Evolutionary conservation across 805 yeast genomes (phyloP).

Genomic region (Nakazawaea sp.): DNA sequence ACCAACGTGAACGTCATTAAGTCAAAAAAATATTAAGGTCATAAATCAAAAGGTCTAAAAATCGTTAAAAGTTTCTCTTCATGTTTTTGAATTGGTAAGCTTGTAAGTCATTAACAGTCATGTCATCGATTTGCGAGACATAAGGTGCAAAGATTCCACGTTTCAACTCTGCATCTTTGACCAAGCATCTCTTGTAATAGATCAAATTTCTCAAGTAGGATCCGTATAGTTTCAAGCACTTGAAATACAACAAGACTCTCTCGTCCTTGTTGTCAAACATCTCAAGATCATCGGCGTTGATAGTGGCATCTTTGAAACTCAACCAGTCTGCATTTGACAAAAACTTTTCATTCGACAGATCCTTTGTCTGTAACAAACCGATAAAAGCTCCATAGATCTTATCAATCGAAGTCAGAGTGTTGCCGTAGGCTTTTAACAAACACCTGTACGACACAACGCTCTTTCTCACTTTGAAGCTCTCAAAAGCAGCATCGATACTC

Average conservation of each 20-base stretch:
- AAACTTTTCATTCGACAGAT: slow-evolving; percentile 45
- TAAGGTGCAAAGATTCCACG: slow-evolving; percentile 15
- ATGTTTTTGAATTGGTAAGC: slow-evolving; percentile 4
- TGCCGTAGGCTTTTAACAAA: slow-evolving; percentile 64
- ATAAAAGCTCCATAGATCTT: slow-evolving; percentile 40
- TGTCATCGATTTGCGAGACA: background rate
- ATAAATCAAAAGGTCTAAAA: background rate
- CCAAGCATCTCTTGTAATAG: slow-evolving; percentile 36
- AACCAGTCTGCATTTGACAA: slow-evolving; percentile 86
- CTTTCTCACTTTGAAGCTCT: slow-evolving; percentile 46
- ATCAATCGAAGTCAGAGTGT: slow-evolving; percentile 43
- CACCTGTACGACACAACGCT: slow-evolving; percentile 71
- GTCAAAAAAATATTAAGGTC: background rate
- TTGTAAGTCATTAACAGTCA: slow-evolving; percentile 4
- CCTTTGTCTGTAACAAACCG: slow-evolving; percentile 34
- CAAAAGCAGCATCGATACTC: slow-evolving; percentile 55
- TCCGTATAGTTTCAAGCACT: slow-evolving; percentile 44
- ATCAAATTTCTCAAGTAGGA: slow-evolving; percentile 40
- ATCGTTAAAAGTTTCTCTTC: slow-evolving; percentile 9
- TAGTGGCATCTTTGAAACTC: slow-evolving; percentile 72
- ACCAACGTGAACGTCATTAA: background rate
- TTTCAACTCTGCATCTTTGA: slow-evolving; percentile 37
- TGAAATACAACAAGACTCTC: slow-evolving; percentile 47
- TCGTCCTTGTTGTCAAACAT: slow-evolving; percentile 24
- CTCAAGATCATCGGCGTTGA: slow-evolving; percentile 31